Percentiles rank a stretch among this genome's conserved stretches.
phyloP scores from a whole-genome alignment of 768 basidiomycete genomes.

The Amanita muscaria region DNA sequence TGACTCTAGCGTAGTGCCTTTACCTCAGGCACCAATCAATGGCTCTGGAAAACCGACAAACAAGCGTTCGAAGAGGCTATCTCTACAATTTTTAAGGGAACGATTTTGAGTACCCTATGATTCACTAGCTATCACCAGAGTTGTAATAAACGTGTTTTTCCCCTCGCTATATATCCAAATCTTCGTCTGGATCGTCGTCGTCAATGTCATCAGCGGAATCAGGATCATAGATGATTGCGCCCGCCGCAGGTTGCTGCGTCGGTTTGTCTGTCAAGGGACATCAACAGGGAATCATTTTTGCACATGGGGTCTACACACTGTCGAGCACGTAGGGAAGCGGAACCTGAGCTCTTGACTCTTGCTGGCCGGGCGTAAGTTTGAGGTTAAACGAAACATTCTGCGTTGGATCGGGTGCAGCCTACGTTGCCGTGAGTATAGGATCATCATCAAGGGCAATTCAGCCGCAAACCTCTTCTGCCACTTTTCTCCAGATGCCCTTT shows the following conservation, averaged over 20 bases:
- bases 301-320: constrained; percentile 32
- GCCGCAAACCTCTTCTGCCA: constrained; percentile 24
- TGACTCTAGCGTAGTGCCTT: neutral
- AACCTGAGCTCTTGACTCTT: constrained; percentile 69
- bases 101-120: neutral
- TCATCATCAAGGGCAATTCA: no score
- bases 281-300: neutral
- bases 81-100: neutral
- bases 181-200: constrained; percentile 94
- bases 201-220: constrained; percentile 93
- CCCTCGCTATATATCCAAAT: constrained; percentile 67
- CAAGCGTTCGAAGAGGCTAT: constrained; percentile 2
- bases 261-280: constrained; percentile 5
- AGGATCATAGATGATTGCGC: constrained; percentile 78
- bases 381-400: constrained; percentile 83
- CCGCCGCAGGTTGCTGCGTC: constrained; percentile 18
- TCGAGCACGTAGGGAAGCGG: constrained; percentile 88
- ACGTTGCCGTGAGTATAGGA: constrained; percentile 2
- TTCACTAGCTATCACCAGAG: no score
- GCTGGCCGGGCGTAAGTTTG: constrained; percentile 73
- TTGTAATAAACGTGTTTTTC: no score
- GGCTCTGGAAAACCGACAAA: neutral
- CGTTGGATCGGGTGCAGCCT: constrained; percentile 47
- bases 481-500: constrained; percentile 37
- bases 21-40: neutral